phyloP scores from a whole-genome alignment of 2,329 filamentous ascomycete genomes.

The Talaromyces rugulosus region DNA sequence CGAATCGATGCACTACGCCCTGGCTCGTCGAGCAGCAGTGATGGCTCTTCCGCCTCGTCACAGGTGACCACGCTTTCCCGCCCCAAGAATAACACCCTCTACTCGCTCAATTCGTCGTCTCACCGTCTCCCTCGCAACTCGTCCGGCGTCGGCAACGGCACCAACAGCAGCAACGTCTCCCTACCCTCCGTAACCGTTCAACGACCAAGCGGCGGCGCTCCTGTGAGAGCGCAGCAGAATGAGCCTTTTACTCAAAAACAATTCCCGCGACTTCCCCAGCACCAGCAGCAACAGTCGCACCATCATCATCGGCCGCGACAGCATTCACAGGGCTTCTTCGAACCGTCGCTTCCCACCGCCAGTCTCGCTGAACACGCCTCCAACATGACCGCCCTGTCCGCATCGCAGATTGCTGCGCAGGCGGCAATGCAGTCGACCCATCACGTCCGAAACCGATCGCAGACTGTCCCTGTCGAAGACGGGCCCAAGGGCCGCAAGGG shows the following conservation, averaged over 20 bases:
- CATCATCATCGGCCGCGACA: slow-evolving; percentile 43
- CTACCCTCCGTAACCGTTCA: slow-evolving; percentile 35
- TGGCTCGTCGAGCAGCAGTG: slow-evolving; percentile 39
- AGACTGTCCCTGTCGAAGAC: slow-evolving; percentile 45
- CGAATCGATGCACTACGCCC: slow-evolving; percentile 22
- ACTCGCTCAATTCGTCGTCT: slow-evolving; percentile 26
- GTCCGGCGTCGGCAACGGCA: slow-evolving; percentile 18
- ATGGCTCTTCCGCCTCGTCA: slow-evolving; percentile 42
- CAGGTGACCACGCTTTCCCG: slow-evolving; percentile 42
- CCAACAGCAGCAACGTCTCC: slow-evolving; percentile 31
- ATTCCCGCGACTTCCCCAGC: slow-evolving; percentile 30
- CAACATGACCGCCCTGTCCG: slow-evolving; percentile 46
- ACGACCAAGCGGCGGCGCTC: slow-evolving; percentile 19
- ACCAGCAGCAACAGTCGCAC: slow-evolving; percentile 23
- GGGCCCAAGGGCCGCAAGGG: slow-evolving; percentile 24
- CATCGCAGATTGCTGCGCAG: slow-evolving; percentile 63
- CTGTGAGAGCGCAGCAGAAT: slow-evolving; percentile 4
- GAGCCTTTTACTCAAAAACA: slow-evolving; percentile 22
- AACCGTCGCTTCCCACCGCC: slow-evolving; percentile 58
- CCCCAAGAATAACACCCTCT: slow-evolving; percentile 34
- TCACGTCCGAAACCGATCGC: slow-evolving; percentile 52
- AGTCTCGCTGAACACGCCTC: slow-evolving; percentile 38
- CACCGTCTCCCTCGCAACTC: slow-evolving; percentile 25
- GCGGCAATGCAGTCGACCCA: slow-evolving; percentile 55
- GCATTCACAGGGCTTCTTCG: slow-evolving; percentile 65